phyloP scores from a whole-genome alignment of 148 eudicot genomes.

The Vaccinium corymbosum region DNA sequence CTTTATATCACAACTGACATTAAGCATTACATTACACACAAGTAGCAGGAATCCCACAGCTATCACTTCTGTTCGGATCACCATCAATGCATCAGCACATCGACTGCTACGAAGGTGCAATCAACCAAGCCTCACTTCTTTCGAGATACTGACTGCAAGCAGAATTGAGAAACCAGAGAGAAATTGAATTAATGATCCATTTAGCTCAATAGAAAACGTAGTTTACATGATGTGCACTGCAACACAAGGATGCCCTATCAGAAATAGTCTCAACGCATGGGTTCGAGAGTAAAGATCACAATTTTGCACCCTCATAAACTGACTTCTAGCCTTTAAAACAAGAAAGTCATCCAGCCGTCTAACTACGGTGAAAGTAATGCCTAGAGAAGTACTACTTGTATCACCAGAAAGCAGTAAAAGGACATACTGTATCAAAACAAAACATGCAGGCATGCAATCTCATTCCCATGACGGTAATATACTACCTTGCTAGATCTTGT shows the following conservation, averaged over 20 bases:
- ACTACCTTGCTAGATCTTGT: constrained; percentile 10
- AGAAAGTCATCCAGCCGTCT: background rate
- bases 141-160: background rate
- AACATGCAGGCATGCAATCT: background rate
- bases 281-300: background rate
- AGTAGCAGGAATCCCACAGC: background rate
- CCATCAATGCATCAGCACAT: background rate
- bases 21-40: background rate
- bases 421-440: background rate
- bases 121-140: background rate
- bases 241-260: background rate
- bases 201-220: background rate
- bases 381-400: background rate
- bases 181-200: background rate
- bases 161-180: background rate
- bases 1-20: background rate
- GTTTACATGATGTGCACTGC: background rate
- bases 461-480: background rate
- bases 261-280: background rate
- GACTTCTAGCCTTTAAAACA: background rate
- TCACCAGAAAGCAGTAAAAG: background rate
- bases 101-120: background rate
- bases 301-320: background rate
- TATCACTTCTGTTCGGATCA: background rate
- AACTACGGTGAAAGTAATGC: background rate